Base-by-base conservation (phyloP, 2,329 filamentous ascomycete genomes). In the Hypocrella siamensis region DNA sequence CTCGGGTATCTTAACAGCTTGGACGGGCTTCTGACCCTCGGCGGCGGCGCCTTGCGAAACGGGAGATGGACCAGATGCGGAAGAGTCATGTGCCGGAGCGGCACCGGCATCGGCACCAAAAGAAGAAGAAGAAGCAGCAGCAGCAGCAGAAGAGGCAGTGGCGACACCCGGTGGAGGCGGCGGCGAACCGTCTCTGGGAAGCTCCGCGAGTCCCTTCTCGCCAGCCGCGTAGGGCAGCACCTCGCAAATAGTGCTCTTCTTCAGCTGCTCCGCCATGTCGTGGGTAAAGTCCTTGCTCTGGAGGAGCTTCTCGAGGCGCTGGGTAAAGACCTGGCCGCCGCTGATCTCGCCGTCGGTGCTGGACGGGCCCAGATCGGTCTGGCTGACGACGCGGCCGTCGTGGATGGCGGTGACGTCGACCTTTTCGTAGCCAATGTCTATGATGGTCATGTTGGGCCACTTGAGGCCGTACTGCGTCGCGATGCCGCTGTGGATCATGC, bases 381-480 rank as follows among this genome's bases (percentile, higher is more conserved):
- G 81, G 65, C 54, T 85, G 66, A 59, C 67, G 5, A 92, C 69
- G 28, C 75, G 60, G 45, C 81, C 88, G 39, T 96, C 88, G 35
- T 78, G 76, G 31, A 98, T 75, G 35, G 86, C 88, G 1, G 85
- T 93, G 15, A 98, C 72, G 46, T 98, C 86, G 17, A 88, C 83
- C 60, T 96, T 96, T 46, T 83, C 75, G 51, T 76, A 83, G 9
- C 90, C 90, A 37, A 98, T 79, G 52, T 98, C 90, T 17, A 98
- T 67, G 15, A 98, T 72, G 0, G 84, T 90, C 46, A 90, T 78
- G 43, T 73, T 84, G 19, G 76, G 67, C 61, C 65, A 68, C 51
- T 71, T 73, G 19, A 85, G 68, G 9, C 84, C 86, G 48, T 92
- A 96, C 35, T 90, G 78, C 1, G 84, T 80, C 17, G 90, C 86